Evolutionary conservation across 1,284 basidiomycete species (phyloP), one percentile per base, ranked within the genome.

Genomic region (Grifola frondosa): DNA sequence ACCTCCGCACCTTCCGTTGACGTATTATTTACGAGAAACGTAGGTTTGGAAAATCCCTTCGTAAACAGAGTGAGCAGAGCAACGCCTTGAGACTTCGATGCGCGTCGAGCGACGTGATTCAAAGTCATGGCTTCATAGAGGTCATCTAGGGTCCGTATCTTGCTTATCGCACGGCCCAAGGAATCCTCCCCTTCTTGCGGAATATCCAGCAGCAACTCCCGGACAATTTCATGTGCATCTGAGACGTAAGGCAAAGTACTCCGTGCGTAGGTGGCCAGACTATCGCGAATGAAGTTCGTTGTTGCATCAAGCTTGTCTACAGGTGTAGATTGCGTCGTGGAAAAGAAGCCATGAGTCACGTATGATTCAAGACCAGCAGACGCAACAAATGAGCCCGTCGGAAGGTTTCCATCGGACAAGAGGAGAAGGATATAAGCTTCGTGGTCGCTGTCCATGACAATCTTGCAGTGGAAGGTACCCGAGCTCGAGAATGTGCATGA

Each of bases 331-430:
- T 74, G 66, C 9, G 66, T 45, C 26, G 41, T 50, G 11, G 65
- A 58, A 26, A 83, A 66, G 56, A 95, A 88, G 0, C 93, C 95
- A 64, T 99, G 96, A 28, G 89, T 85, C 24, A 80, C 67, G 61
- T 85, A 95, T 0, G 92, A 92, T 61, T 99, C 96, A 42, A 98
- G 77, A 1, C 96, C 96, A 2, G 91, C 82, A 0, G 94, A 95
- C 0, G 93, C 90, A 39, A 96, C 89, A 59, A 96, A 96, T 1
- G 92, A 85, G 23, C 92, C 92, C 6, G 54, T 56, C 9, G 92
- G 93, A 1, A 93, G 78, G 59, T 90, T 92, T 46, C 84, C 83
- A 65, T 91, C 89, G 1, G 87, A 76, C 33, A 91, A 76, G 25
- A 91, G 72, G 31, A 91, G 75, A 30, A 89, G 70, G 19, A 88